These are phyloP conservation scores for Saccharomycopsis oosterbeekiorum DNA, from an alignment of 805 yeast species.

Conservation along the genomic window DNA sequence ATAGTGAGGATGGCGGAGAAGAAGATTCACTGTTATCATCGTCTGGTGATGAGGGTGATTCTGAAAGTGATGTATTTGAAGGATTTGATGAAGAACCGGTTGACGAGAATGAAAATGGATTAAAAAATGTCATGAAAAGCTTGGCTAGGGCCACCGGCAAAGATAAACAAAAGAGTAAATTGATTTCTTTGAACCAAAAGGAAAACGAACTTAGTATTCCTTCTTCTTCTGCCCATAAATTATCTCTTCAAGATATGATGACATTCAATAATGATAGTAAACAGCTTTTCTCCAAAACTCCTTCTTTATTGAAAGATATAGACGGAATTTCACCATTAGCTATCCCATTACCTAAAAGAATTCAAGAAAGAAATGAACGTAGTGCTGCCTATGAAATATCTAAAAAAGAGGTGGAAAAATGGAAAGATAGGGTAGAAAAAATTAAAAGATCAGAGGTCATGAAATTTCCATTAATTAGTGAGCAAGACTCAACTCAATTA, in stretches of 20 bases:
- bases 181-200: slow-evolving; percentile 43
- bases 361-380: slow-evolving; percentile 79
- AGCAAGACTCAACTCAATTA: slow-evolving; percentile 26
- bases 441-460: slow-evolving; percentile 72
- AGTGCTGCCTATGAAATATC: slow-evolving; percentile 85
- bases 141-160: slow-evolving; percentile 30
- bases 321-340: slow-evolving; percentile 43
- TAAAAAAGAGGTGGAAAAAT: slow-evolving; percentile 74
- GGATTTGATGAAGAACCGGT: slow-evolving; percentile 32
- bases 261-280: slow-evolving; percentile 36
- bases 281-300: slow-evolving; percentile 40
- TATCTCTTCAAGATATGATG: slow-evolving; percentile 69
- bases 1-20: slow-evolving; percentile 18
- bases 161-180: slow-evolving; percentile 30
- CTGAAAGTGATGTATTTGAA: slow-evolving; percentile 25
- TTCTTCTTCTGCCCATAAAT: slow-evolving; percentile 39
- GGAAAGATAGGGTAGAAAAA: slow-evolving; percentile 76
- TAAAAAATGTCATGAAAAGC: slow-evolving; percentile 37
- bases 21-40: slow-evolving; percentile 20
- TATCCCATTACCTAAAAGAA: slow-evolving; percentile 77
- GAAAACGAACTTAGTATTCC: slow-evolving; percentile 70
- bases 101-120: slow-evolving; percentile 33
- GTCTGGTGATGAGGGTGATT: slow-evolving; percentile 22
- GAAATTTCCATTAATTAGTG: slow-evolving; percentile 55
- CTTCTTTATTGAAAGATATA: slow-evolving; percentile 34